phyloP scores from a whole-genome alignment of 1,284 basidiomycete species.

The Cryptococcus sp. region DNA sequence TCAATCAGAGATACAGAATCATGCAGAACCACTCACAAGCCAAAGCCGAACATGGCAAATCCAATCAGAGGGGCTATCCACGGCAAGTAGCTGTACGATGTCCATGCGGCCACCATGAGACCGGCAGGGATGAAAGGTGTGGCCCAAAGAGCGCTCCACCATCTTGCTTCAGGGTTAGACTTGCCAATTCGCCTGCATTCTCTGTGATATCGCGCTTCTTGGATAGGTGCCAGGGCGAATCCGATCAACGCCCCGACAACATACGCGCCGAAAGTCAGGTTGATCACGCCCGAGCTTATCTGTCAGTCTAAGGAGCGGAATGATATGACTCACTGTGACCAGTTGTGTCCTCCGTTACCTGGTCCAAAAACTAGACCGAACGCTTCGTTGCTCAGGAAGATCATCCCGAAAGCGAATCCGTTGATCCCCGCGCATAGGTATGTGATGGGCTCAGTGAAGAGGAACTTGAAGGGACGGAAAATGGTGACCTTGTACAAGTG shows the following conservation, averaged over 20 bases:
- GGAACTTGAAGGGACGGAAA: constrained; percentile 34
- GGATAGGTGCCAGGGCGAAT: constrained; percentile 30
- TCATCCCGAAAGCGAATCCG: constrained; percentile 39
- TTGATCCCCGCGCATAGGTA: constrained; percentile 38
- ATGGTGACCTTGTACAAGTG: constrained; percentile 32
- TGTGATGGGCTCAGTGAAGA: constrained; percentile 40
- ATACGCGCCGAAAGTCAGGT: constrained; percentile 36
- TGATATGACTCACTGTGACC: constrained; percentile 28
- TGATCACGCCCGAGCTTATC: constrained; percentile 32
- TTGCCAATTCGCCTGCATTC: constrained; percentile 15
- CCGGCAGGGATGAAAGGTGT: constrained; percentile 38
- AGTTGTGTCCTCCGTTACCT: constrained; percentile 36
- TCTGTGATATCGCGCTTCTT: constrained; percentile 31
- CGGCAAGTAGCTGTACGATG: constrained; percentile 28
- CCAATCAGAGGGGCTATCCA: constrained; percentile 41
- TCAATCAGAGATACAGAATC: neutral
- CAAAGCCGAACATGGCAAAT: constrained; percentile 38
- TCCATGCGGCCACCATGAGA: constrained; percentile 45
- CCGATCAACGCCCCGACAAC: constrained; percentile 35
- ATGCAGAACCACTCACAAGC: constrained; percentile 29
- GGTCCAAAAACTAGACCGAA: constrained; percentile 39
- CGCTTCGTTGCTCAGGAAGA: constrained; percentile 43
- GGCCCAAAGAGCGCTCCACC: constrained; percentile 35
- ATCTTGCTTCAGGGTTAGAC: constrained; percentile 36
- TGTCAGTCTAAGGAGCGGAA: neutral